Evolutionary conservation across 495 filamentous ascomycete species (phyloP), one percentile per base, ranked within the genome.

Genomic region (Aspergillus mulundensis): DNA sequence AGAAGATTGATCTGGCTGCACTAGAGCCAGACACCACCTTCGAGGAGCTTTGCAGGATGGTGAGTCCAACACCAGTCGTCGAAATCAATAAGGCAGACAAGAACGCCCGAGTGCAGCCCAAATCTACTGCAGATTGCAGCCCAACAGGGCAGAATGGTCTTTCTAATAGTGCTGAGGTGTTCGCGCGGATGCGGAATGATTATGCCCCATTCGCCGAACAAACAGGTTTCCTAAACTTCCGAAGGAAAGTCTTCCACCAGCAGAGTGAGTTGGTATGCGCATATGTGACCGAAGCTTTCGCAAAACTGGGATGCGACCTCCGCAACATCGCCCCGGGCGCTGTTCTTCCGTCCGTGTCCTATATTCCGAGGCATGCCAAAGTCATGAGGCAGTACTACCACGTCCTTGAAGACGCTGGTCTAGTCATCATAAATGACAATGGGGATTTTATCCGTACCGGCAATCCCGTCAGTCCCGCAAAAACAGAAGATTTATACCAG

Each of bases 281-380:
- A 7, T 64, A 71, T 21, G 62, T 60, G 8, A 53, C 74, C 19
- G 72, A 80, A 25, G 70, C 75, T 1, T 76, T 80, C 44, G 67
- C 76, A 18, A 15, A 74, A 36, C 50, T 78, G 0, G 74, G 73
- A 8, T 72, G 61, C 36, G 14, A 54, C 5, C 38, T 81, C 0
- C 40, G 53, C 2, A 55, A 52, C 0, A 66, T 72, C 4, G 4
- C 43, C 32, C n/a, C 6, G 1, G 49, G 49, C 18, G 36, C 41
- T 5, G 5, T 7, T 0, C 7, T 52, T 7, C 36, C 20, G 1
- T 7, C 20, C 1, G 3, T 52, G 3, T 1, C 2, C 1, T 28
- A 19, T 12, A 34, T 41, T 16, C 34, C 49, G 15, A 16, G 19
- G 20, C 49, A 52, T 15, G 14, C 41, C 1, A 14, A 5, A 1